These are phyloP conservation scores for Penicillium argentinense DNA, from an alignment of 495 filamentous ascomycete genomes.

Conservation along the genomic window DNA sequence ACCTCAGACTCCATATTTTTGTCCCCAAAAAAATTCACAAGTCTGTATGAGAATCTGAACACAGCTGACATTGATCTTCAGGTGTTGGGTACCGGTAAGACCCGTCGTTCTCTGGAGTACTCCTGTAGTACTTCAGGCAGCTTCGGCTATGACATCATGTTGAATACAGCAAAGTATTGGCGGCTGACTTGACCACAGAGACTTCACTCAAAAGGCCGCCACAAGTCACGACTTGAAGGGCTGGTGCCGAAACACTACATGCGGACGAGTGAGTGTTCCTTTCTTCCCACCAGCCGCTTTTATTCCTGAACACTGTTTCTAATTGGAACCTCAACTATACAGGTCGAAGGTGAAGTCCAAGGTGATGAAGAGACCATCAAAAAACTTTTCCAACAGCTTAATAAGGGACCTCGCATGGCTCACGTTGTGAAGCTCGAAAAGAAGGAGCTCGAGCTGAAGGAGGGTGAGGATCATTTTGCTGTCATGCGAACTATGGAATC, in stretches of 20 bases:
- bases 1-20: not conserved
- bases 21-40: no score
- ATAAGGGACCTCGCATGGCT: constrained; percentile 67
- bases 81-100: constrained; percentile 72
- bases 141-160: constrained; percentile 21
- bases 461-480: constrained; percentile 64
- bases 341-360: constrained; percentile 93
- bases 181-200: constrained; percentile 39
- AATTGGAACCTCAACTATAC: no score
- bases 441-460: constrained; percentile 56
- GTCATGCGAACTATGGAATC: constrained; percentile 42
- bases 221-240: constrained; percentile 65
- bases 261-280: constrained; percentile 57
- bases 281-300: no score
- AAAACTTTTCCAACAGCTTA: constrained; percentile 71
- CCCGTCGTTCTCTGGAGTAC: not conserved
- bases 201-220: constrained; percentile 72
- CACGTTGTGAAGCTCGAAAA: constrained; percentile 73
- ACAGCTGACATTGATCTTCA: constrained; percentile 25
- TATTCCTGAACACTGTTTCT: not conserved
- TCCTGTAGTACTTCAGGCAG: no score
- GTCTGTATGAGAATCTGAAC: no score
- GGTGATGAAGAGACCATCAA: constrained; percentile 63
- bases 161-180: not conserved
- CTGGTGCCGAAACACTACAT: constrained; percentile 73